phyloP scores from a whole-genome alignment of 208 protist genomes.

The Blastocrithidia nonstop region DNA sequence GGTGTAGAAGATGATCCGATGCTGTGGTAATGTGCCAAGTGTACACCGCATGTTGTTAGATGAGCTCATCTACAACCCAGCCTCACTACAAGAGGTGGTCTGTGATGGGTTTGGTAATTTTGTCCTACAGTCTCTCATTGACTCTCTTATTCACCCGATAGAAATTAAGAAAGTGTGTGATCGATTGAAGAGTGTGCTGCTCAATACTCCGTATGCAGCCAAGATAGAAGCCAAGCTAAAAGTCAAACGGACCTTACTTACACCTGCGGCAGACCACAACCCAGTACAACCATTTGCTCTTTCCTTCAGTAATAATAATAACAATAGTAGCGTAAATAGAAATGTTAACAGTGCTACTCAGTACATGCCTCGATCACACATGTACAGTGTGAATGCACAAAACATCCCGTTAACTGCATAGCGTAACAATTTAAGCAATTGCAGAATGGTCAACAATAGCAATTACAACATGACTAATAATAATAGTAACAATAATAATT shows the following conservation, averaged over 20 bases:
- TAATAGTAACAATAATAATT: too few species aligned
- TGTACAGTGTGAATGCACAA: too few species aligned
- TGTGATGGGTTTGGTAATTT: conserved; percentile 78
- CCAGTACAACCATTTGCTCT: not conserved
- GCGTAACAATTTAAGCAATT: too few species aligned
- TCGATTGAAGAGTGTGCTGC: conserved; percentile 34
- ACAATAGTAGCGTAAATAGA: not conserved
- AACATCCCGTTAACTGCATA: too few species aligned
- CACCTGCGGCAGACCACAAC: too few species aligned
- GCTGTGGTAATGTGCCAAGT: conserved; percentile 37
- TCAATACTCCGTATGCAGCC: conserved; percentile 29
- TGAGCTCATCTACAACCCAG: conserved; percentile 70
- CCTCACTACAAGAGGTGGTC: conserved; percentile 54
- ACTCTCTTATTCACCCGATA: conserved; percentile 18
- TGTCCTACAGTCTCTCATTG: conserved; percentile 65
- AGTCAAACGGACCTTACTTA: conserved; percentile 10
- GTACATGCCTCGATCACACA: too few species aligned
- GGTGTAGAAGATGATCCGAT: conserved; percentile 61
- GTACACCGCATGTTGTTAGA: conserved; percentile 55
- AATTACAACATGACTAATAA: too few species aligned
- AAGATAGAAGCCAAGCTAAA: conserved; percentile 57
- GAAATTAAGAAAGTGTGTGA: conserved; percentile 59
- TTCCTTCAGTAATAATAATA: conserved; percentile 2
- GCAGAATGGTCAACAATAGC: too few species aligned
- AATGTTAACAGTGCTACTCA: not conserved